Evolutionary conservation across 2,329 filamentous ascomycete species (phyloP), one percentile per base, ranked within the genome.

Genomic region (Claviceps arundinis): DNA sequence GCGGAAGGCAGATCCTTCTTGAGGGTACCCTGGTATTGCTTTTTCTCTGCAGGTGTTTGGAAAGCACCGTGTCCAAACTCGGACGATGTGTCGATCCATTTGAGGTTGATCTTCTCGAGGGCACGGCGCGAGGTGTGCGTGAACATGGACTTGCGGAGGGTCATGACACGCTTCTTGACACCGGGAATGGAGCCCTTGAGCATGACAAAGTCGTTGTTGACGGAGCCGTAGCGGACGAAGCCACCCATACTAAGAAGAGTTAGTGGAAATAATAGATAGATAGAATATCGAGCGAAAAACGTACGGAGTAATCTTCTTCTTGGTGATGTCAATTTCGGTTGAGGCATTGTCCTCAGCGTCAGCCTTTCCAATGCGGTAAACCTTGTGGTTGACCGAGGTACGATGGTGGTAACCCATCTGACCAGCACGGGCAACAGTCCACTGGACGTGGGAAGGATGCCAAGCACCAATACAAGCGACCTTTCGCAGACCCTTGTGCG

Each of bases 401-500:
- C 93, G 90, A 81, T 98, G 93, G 75, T 98, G 93, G 85, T 98
- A 98, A 82, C 93, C 93, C 76, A 84, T 83, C 80, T 98, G 93
- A 95, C 93, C 93, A 62, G 93, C 93, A 87, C 93, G 93, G 72
- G 91, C 93, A 80, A 98, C 93, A 73, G 93, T 98, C 93, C 93
- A 98, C 81, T 98, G 93, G 76, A 98, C 93, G 89, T 98, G 93
- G 76, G 87, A 89, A 71, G 93, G 93, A 82, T 98, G 93, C 93
- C 93, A 98, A 67, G 93, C 93, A 87, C 93, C 93, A 75, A 98
- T 98, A 95, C 93, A 98, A 71, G 93, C 93, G 67, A 98, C 91
- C 87, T 98, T 98, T 70, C 93, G 86, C 70, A 98, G 89, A 95
- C 93, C 93, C 86, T 98, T 98, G 87, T 98, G 93, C 58, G 93